Base-by-base conservation (phyloP, 2,329 filamentous ascomycete genomes). In the Beauveria varroae region DNA sequence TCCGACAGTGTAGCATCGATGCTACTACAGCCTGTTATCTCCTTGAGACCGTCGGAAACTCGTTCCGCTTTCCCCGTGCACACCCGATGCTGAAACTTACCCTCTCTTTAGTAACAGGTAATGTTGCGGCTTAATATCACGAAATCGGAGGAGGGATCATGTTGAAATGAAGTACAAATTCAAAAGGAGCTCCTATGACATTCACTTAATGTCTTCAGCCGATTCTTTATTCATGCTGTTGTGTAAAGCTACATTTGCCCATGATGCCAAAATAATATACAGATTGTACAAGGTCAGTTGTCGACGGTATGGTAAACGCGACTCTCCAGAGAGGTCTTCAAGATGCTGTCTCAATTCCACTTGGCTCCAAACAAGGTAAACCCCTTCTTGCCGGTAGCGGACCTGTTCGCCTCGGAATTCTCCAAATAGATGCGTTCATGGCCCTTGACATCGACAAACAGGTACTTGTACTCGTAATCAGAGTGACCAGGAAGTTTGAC, bases 391-490 rank as follows among this genome's bases (percentile, higher is more conserved):
- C 73, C 74, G 4, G 66, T 68, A 12, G 66, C 67, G 10, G 68
- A 53, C 22, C 40, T 54, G 16, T 73, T 69, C 1, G 76, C 73
- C 43, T 85, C 82, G 41, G 80, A 78, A 60, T 86, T 84, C 70
- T 89, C 86, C 18, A 90, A 77, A 65, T 86, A 88, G 57, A 89
- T 80, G 62, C 86, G 78, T 60, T 81, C 78, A 55, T 87, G 82
- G 0, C 90, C 91, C 67, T 83, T 87, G 28, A 96, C 84, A 72
- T 96, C 92, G 52, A 98, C 72, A 57, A 86, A 89, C 47, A 98
- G 79, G 70, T 91, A 86, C 70, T 87, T 85, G 75, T 96, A 97
- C 67, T 90, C 83, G 70, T 86, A 92, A 46, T 91, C 86, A 56
- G 79, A 75, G 43, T 86, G 81, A 37, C 85, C 85, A 2, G 82